Percentiles rank a stretch among this genome's conserved stretches.
Conservation (phyloP, 2,329 filamentous ascomycete species). For the Sporothrix pseudoabietina region DNA sequence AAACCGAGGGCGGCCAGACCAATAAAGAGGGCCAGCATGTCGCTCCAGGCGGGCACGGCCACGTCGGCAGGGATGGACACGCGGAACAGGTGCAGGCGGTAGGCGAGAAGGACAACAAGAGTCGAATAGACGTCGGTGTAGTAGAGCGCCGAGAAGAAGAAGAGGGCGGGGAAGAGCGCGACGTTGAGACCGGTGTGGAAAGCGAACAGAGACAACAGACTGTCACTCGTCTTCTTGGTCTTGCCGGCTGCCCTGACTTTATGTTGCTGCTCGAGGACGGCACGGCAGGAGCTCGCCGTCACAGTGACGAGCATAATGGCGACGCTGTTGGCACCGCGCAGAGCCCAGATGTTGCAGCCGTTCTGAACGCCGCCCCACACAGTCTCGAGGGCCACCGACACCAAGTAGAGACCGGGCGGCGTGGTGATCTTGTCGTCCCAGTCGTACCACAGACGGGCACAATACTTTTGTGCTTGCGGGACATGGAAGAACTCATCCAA, state of each 20-base stretch:
- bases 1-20: conserved; percentile 72
- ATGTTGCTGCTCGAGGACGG: conserved; percentile 49
- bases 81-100: conserved; percentile 58
- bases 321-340: conserved; percentile 55
- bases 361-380: conserved; percentile 30
- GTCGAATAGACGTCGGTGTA: conserved; percentile 92
- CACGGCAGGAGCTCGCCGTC: conserved; percentile 56
- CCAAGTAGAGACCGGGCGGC: conserved; percentile 70
- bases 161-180: conserved; percentile 81
- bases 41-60: conserved; percentile 43
- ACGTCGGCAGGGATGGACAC: conserved; percentile 8
- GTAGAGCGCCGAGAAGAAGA: conserved; percentile 94
- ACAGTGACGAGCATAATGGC: conserved; percentile 48
- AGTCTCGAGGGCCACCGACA: conserved; percentile 30
- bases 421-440: conserved; percentile 99
- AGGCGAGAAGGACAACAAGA: conserved; percentile 70
- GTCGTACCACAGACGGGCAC: conserved; percentile 67
- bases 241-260: neutral
- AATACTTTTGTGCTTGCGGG: conserved; percentile 88
- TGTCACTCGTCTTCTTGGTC: conserved; percentile 39
- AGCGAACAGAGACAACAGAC: conserved; percentile 47
- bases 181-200: conserved; percentile 75
- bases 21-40: conserved; percentile 52
- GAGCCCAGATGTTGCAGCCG: conserved; percentile 41
- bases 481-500: conserved; percentile 85